A percentile compares a stretch with the other conserved stretches of the same genome.
These are phyloP conservation scores for Lepidium didymum DNA, from an alignment of 345 rosid genomes.

Conservation along the genomic window DNA sequence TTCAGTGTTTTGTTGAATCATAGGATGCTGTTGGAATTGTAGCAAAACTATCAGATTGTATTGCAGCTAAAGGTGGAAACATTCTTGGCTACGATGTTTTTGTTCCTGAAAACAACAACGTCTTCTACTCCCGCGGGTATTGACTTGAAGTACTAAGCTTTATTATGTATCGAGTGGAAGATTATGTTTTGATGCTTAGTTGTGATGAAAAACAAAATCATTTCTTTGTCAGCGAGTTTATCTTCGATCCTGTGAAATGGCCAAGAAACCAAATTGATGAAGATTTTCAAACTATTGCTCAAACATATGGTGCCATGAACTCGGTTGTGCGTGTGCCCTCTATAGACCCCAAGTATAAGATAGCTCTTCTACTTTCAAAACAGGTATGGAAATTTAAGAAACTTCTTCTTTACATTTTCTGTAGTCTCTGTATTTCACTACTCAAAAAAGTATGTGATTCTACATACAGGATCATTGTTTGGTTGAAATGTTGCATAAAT, in stretches of 20 bases:
- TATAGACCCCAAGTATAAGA: slow-evolving; percentile 77
- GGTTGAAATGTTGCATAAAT: slow-evolving; percentile 66
- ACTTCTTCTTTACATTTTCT: neutral
- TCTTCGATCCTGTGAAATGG: slow-evolving; percentile 74
- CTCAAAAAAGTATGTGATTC: neutral
- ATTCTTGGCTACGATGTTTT: slow-evolving; percentile 89
- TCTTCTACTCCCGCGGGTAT: slow-evolving; percentile 92
- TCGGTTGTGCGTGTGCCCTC: slow-evolving; percentile 79
- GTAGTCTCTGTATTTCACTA: neutral
- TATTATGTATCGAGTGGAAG: neutral
- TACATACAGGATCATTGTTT: slow-evolving; percentile 78
- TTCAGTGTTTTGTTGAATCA: neutral
- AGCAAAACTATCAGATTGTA: slow-evolving; percentile 82
- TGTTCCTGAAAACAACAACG: slow-evolving; percentile 68
- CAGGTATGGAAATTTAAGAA: slow-evolving; percentile 35
- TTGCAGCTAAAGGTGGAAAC: slow-evolving; percentile 88
- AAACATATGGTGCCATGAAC: slow-evolving; percentile 47
- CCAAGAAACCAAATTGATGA: slow-evolving; percentile 61
- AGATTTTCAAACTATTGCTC: slow-evolving; percentile 60
- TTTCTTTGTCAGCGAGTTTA: slow-evolving; percentile 37
- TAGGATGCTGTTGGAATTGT: slow-evolving; percentile 58
- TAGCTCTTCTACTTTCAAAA: slow-evolving; percentile 81
- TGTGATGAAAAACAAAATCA: slow-evolving; percentile 13
- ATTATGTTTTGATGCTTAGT: neutral
- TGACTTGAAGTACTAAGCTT: neutral